phyloP scores from a whole-genome alignment of 768 basidiomycete genomes.

The Psilocybe subaeruginosa region DNA sequence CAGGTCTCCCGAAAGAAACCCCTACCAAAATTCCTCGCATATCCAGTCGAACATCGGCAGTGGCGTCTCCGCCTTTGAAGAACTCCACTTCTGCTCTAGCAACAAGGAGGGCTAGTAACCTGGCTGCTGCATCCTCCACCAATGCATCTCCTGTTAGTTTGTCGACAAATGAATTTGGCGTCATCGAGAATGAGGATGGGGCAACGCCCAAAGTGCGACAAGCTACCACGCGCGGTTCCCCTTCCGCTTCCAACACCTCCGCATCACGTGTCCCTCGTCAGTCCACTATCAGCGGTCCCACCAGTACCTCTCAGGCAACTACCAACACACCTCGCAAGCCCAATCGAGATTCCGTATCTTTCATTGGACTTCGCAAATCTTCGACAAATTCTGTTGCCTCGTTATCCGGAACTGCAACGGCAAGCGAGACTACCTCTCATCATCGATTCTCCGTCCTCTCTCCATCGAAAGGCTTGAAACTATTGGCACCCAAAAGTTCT shows the following conservation, averaged over 20 bases:
- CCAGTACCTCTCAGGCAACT: slow-evolving; percentile 46
- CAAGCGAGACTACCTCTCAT: slow-evolving; percentile 32
- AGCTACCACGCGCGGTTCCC: slow-evolving; percentile 66
- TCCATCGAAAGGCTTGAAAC: slow-evolving; percentile 82
- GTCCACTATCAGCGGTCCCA: slow-evolving; percentile 40
- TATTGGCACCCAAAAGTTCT: slow-evolving; percentile 76
- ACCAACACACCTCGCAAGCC: slow-evolving; percentile 54
- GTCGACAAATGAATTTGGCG: slow-evolving; percentile 77
- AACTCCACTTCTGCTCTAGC: slow-evolving; percentile 50
- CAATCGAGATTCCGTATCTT: slow-evolving; percentile 81
- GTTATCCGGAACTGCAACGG: slow-evolving; percentile 51
- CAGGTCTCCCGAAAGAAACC: slow-evolving; percentile 72
- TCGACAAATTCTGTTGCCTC: slow-evolving; percentile 84
- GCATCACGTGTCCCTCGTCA: slow-evolving; percentile 72
- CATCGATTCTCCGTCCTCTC: slow-evolving; percentile 84
- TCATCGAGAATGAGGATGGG: slow-evolving; percentile 65
- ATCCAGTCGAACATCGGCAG: slow-evolving; percentile 80
- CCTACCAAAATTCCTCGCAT: slow-evolving; percentile 94
- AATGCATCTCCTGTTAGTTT: slow-evolving; percentile 65
- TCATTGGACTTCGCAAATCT: slow-evolving; percentile 77
- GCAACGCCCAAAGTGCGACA: slow-evolving; percentile 56
- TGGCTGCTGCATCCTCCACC: slow-evolving; percentile 55
- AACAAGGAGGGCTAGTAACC: slow-evolving; percentile 64
- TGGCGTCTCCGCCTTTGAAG: slow-evolving; percentile 71
- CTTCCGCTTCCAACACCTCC: slow-evolving; percentile 45